phyloP scores from a whole-genome alignment of 2,329 filamentous ascomycete genomes.

The Lachnellula hyalina region DNA sequence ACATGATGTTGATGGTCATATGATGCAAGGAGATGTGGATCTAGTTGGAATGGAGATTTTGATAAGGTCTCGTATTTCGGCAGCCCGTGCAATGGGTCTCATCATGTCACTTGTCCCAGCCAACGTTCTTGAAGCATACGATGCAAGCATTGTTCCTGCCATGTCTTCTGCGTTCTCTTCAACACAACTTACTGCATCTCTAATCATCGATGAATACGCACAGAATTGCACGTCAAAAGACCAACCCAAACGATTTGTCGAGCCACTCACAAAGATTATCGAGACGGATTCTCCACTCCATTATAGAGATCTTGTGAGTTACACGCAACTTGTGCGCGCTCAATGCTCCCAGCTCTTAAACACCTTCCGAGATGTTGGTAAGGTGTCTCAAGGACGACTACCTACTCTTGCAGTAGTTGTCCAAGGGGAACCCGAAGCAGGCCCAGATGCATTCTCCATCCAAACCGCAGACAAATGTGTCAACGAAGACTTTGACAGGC shows the following conservation, averaged over 20 bases:
- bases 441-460: conserved; percentile 87
- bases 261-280: conserved; percentile 66
- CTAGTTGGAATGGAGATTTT: conserved; percentile 85
- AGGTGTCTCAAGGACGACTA: conserved; percentile 68
- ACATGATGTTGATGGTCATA: conserved; percentile 95
- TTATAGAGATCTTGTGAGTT: conserved; percentile 87
- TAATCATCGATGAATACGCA: conserved; percentile 86
- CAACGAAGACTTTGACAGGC: conserved; percentile 74
- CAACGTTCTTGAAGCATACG: conserved; percentile 57
- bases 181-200: conserved; percentile 76
- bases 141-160: conserved; percentile 57
- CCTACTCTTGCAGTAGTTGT: conserved; percentile 84
- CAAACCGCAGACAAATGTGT: conserved; percentile 83
- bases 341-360: conserved; percentile 88
- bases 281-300: conserved; percentile 74
- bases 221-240: conserved; percentile 47
- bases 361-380: conserved; percentile 86
- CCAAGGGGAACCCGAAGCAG: conserved; percentile 87
- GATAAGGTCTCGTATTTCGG: conserved; percentile 82
- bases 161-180: conserved; percentile 73
- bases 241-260: conserved; percentile 54
- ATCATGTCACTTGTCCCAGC: conserved; percentile 74
- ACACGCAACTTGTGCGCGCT: conserved; percentile 80
- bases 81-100: conserved; percentile 79
- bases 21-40: conserved; percentile 96